Evolutionary conservation across 306 rosid genomes (phyloP), one percentile per base, ranked within the genome.

Genomic region (Ochetophila trinervis): DNA sequence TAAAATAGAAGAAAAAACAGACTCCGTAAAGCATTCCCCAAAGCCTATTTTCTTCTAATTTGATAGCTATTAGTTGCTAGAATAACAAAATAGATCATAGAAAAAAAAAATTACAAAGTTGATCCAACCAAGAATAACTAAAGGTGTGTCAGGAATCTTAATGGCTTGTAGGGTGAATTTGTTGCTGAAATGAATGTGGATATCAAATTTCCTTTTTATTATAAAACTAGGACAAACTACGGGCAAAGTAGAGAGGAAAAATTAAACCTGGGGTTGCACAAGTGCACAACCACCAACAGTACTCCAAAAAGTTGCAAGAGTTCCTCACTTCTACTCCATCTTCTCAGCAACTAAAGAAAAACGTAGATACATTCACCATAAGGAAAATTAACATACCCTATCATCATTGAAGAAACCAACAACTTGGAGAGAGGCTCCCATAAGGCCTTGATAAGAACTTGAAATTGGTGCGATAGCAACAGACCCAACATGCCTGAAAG

Each of bases 401-500:
- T 93, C 90, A 89, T 87, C 87, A 93, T 86, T 16, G 98, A 93
- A 78, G 97, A 89, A 83, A 89, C 74, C 53, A 93, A 82, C 76
- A 93, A 75, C 83, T 83, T 89, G 59, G 98, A 93, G 51, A 93
- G 86, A 18, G 98, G 89, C 50, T 83, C 94, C 98, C 97, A 93
- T 74, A 89, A 64, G 30, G 98, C 97, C 80, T 93, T 96, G 21
- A 89, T 81, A 14, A 86, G 79, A 56, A 93, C 98, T 40, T 86
- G 89, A 68, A 93, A 89, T 56, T 89, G 97, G 70, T 79, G 89
- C 13, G 98, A 89, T 4, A 97, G 98, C 65, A 93, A 97, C 72
- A 93, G 75, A 36, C 98, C 98, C 71, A 93, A 59, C 98, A 93
- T 89, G 68, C 98, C 95, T 7, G 98, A 93, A 48, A 93, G 83